Percentiles rank a stretch among this genome's conserved stretches.
Evolutionary conservation across 1,139 yeast species (phyloP).

Genomic region (Taphrina populina): DNA sequence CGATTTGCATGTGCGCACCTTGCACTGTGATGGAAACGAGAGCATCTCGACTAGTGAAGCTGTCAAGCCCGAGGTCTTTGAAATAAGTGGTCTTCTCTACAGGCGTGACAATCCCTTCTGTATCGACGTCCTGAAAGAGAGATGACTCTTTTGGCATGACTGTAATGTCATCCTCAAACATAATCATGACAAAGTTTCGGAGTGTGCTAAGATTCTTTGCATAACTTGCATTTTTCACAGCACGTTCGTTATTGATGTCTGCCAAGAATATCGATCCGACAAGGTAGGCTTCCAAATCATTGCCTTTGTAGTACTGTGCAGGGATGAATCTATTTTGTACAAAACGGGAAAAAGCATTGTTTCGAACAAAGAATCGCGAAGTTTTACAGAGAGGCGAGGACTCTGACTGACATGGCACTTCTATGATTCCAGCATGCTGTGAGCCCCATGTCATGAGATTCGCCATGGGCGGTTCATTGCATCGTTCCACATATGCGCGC

Average conservation of each 20-base stretch:
- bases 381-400: constrained; percentile 63
- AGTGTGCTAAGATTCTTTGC: constrained; percentile 50
- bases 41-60: constrained; percentile 49
- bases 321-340: constrained; percentile 63
- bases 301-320: constrained; percentile 70
- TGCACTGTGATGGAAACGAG: constrained; percentile 56
- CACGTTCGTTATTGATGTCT: constrained; percentile 63
- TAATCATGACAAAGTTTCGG: constrained; percentile 58
- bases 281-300: constrained; percentile 52
- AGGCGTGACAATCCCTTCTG: constrained; percentile 52
- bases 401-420: constrained; percentile 60
- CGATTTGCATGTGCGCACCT: constrained; percentile 66
- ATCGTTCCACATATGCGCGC: constrained; percentile 62
- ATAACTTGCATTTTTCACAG: constrained; percentile 47
- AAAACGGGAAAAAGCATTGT: constrained; percentile 60
- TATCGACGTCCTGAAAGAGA: constrained; percentile 53
- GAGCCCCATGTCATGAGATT: constrained; percentile 73
- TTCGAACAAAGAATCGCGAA: constrained; percentile 55
- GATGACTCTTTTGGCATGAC: constrained; percentile 62
- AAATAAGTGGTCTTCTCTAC: constrained; percentile 54
- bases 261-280: constrained; percentile 59
- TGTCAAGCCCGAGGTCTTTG: constrained; percentile 61
- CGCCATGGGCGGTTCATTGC: constrained; percentile 53
- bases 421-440: constrained; percentile 72
- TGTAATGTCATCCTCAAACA: constrained; percentile 62